Evolutionary conservation across 179 eudicot genomes (phyloP).

Genomic region (Camellia oleifera): DNA sequence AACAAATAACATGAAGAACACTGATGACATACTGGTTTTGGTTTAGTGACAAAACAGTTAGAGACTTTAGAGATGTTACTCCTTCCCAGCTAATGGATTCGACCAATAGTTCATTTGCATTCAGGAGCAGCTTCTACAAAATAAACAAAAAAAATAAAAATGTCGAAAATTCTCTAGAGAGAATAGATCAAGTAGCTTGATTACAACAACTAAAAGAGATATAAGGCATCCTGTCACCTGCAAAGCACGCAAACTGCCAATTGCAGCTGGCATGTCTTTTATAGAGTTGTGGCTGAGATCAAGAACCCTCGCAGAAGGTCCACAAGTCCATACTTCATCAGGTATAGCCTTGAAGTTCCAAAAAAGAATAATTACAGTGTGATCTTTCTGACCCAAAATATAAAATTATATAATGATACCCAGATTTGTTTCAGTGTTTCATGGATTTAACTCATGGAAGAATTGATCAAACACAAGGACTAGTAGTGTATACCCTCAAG

Average conservation of each 20-base stretch:
- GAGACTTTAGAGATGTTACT: conserved; percentile 51
- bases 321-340: conserved; percentile 76
- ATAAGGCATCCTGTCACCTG: conserved; percentile 43
- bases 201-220: conserved; percentile 1
- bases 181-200: neutral
- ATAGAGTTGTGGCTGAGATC: conserved; percentile 74
- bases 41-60: conserved; percentile 56
- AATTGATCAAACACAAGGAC: neutral
- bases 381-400: neutral
- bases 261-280: conserved; percentile 46
- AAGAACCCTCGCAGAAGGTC: conserved; percentile 67
- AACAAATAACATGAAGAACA: neutral
- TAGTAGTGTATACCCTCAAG: conserved; percentile 47
- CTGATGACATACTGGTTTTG: conserved; percentile 63
- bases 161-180: neutral
- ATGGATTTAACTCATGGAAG: neutral
- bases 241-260: conserved; percentile 44
- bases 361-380: neutral
- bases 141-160: conserved; percentile 10
- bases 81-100: conserved; percentile 78
- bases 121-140: conserved; percentile 74
- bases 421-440: neutral
- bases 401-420: neutral
- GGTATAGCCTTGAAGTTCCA: conserved; percentile 52
- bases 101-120: conserved; percentile 53